Percentiles rank a stretch among this genome's conserved stretches.
phyloP scores from a whole-genome alignment of 352 stramenopile species.

The Pythium inflatum region DNA sequence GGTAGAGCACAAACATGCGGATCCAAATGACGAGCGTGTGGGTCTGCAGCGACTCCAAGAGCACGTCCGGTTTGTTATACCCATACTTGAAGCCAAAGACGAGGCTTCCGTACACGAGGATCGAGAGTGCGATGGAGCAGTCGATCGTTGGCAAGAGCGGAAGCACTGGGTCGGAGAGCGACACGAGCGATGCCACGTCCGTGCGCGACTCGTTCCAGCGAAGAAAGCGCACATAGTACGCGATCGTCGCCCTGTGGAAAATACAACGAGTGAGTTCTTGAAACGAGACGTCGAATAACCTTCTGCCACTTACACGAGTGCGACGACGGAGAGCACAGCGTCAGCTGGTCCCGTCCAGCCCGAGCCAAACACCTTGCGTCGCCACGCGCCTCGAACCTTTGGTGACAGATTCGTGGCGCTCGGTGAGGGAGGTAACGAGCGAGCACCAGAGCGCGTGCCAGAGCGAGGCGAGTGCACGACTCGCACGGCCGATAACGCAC shows the following conservation, averaged over 20 bases:
- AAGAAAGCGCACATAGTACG: conserved; percentile 38
- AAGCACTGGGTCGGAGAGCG: conserved; percentile 40
- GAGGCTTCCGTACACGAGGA: conserved; percentile 42
- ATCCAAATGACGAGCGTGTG: conserved; percentile 41
- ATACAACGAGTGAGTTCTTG: background rate
- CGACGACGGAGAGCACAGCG: conserved; percentile 3
- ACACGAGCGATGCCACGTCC: conserved; percentile 34
- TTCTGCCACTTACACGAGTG: conserved; percentile 4
- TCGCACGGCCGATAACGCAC: conserved; percentile 37
- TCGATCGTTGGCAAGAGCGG: conserved; percentile 30
- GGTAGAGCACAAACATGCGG: conserved; percentile 44
- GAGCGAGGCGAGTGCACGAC: conserved; percentile 45
- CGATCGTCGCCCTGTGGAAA: conserved; percentile 31
- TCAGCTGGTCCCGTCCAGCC: conserved; percentile 29
- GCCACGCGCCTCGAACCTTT: conserved; percentile 23
- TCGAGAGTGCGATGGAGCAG: conserved; percentile 35
- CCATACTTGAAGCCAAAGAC: conserved; percentile 33
- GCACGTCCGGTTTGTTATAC: conserved; percentile 39
- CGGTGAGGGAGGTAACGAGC: too few relatives aligned
- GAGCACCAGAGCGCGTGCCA: background rate
- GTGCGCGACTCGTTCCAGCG: conserved; percentile 40
- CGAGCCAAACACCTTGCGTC: conserved; percentile 25
- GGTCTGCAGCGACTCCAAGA: conserved; percentile 42
- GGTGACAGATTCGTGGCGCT: too few relatives aligned
- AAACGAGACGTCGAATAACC: background rate